Evolutionary conservation across 2,329 filamentous ascomycete genomes (phyloP).

Genomic region (Alternaria triticimaculans): DNA sequence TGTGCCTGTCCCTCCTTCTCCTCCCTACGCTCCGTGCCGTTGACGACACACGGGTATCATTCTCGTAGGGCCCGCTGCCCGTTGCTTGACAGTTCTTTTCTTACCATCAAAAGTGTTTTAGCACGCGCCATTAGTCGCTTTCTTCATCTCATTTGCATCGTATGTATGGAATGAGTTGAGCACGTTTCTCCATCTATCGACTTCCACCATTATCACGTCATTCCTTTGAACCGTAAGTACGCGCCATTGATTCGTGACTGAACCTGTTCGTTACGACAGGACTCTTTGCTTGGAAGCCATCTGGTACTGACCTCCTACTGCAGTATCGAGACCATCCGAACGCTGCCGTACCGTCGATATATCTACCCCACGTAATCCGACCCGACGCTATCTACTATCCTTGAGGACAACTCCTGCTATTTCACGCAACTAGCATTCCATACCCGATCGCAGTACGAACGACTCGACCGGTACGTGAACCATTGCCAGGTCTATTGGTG

Average conservation of each 20-base stretch:
- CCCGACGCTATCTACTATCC: not conserved
- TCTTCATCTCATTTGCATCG: slow-evolving; percentile 8
- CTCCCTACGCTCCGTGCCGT: slow-evolving; percentile 37
- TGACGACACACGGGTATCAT: slow-evolving; percentile 31
- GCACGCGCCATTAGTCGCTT: slow-evolving; percentile 18
- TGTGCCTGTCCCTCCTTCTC: slow-evolving; percentile 29
- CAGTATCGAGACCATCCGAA: not conserved
- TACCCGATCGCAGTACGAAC: not conserved
- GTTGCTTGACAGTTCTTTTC: slow-evolving; percentile 15
- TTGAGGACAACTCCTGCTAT: not conserved
- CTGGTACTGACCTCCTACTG: slow-evolving; percentile 12
- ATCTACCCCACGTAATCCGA: slow-evolving; percentile 6
- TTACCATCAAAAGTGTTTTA: slow-evolving; percentile 17
- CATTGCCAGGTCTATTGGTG: not conserved
- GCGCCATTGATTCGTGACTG: not conserved
- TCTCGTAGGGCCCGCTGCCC: slow-evolving; percentile 20
- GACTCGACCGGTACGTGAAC: slow-evolving; percentile 14
- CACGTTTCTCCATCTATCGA: not conserved
- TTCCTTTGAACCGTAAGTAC: slow-evolving; percentile 18
- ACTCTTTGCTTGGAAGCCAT: not conserved
- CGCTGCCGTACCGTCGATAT: not conserved
- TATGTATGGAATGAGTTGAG: slow-evolving; percentile 5
- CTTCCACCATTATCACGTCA: not conserved
- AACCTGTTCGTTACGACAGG: not conserved
- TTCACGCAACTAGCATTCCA: not conserved